Evolutionary conservation across 208 protist species (phyloP), one percentile per base, ranked within the genome.

Genomic region (Trypanosoma mega): DNA sequence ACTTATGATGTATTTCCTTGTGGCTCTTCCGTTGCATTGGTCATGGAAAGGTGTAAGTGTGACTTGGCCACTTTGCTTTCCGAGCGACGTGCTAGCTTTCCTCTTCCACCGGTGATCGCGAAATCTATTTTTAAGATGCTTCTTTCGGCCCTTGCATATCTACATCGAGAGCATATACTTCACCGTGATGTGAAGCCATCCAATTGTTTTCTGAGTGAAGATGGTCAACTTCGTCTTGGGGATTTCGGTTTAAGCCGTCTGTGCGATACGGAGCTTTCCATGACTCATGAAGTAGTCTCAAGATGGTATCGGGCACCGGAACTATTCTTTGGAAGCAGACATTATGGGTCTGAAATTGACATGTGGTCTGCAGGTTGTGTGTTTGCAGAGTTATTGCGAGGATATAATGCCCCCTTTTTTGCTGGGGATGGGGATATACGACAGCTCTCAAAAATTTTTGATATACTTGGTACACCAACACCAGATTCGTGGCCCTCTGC

Each of bases 391-490:
- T 60, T 97, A 3, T 56, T 97, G 3, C 63, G 72, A 12, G 77
- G 81, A 37, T 79, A 84, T 18, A 78, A 72, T 41, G 65, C 82
- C 1, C 68, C 86, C 7, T 80, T 98, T 39, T 99, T 99, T 85
- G 82, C 96, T 34, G 97, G 97, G 4, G 81, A 96, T 54, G 97
- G 98, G 65, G 98, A 99, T 70, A 92, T 98, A 52, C 93, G 98
- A 67, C 98, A 99, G 77, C 76, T 99, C 2, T 91, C 97, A 18
- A 90, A 88, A 51, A 98, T 98, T 27, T 95, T 94, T 44, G 89
- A 95, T 47, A 92, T 99, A 5, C 80, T 99, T 1, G 98, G 98
- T 21, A 99, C 97, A 2, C 97, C 98, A 6, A 93, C 60, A 4
- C 78, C 89, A 48, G 63, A 81, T 2, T 68, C 65, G 0, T 98